Base-by-base conservation (phyloP, 2,329 filamentous ascomycete genomes). In the Cephalotrichum gorgonifer region DNA sequence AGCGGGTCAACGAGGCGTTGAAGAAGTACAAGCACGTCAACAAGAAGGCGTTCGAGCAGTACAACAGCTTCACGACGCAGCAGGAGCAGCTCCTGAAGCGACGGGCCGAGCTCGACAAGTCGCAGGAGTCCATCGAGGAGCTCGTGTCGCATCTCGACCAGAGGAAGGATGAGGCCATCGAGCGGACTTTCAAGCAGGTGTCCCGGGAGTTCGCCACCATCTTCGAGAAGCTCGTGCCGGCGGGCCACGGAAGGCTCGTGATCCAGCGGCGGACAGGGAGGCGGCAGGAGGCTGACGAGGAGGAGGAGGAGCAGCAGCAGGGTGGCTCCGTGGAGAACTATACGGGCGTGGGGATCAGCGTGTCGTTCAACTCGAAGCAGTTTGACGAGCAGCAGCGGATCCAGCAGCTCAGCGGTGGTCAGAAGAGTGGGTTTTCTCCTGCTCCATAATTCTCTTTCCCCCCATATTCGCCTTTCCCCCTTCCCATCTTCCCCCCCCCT, bases 11-110 rank as follows among this genome's bases (percentile, higher is more conserved):
- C 54, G 88, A 95, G 57, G 83, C 86, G 0, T 74, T 97, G 49
- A 97, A 97, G 70, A 95, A 96, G 64, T 97, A 93, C 70, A 88
- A 89, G 49, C 88, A 96, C 60, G 90, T 98, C 69, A 98, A 98
- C 78, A 98, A 97, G 71, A 97, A 98, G 70, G 93, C 93, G 0
- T 95, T 97, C 62, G 94, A 98, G 67, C 93, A 98, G 65, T 98
- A 97, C 72, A 94, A 91, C 70, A 95, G 84, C 69, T 98, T 97
- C 64, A 96, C 91, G 7, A 86, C 83, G 46, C 88, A 96, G 66
- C 85, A 94, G 50, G 90, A 95, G 53, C 85, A 85, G 22, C 75
- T 98, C 17, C 86, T 86, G 45, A 85, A 86, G 60, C 85, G 93
- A 56, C 81, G 91, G 45, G 79, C 84, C 57, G 93, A 97, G 63